phyloP scores from a whole-genome alignment of 768 basidiomycete species.

The Rhizopogon rudus region DNA sequence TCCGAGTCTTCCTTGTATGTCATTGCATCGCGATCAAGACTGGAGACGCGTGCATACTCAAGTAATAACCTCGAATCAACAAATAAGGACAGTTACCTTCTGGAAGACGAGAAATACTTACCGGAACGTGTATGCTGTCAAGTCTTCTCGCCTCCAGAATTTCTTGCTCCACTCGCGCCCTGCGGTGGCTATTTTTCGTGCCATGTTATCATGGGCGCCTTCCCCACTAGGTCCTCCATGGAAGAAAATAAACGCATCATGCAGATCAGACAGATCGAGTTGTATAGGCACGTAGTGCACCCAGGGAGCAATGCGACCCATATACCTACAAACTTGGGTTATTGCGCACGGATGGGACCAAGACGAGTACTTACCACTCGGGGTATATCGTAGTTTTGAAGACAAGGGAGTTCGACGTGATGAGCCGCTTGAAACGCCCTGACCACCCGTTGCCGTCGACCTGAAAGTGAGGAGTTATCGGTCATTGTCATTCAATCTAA shows the following conservation, averaged over 20 bases:
- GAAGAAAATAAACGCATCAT: conserved; percentile 73
- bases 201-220: conserved; percentile 57
- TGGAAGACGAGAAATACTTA: conserved; percentile 19
- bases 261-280: conserved; percentile 53
- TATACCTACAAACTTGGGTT: conserved; percentile 30
- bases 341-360: background rate
- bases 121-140: conserved; percentile 57
- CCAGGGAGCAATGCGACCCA: conserved; percentile 52
- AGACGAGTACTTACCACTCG: conserved; percentile 43
- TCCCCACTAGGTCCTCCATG: conserved; percentile 56
- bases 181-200: conserved; percentile 46
- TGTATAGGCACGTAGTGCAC: conserved; percentile 63
- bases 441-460: conserved; percentile 68
- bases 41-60: conserved; percentile 52
- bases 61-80: conserved; percentile 37
- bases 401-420: conserved; percentile 51
- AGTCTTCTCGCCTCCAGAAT: conserved; percentile 58
- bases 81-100: background rate
- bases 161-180: conserved; percentile 53
- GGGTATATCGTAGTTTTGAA: conserved; percentile 64
- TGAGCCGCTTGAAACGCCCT: conserved; percentile 57
- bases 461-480: conserved; percentile 19
- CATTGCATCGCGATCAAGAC: conserved; percentile 40
- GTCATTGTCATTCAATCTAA: background rate
- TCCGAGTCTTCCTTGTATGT: conserved; percentile 15